phyloP scores from a whole-genome alignment of 768 basidiomycete genomes.

The Phylloporus sp. region DNA sequence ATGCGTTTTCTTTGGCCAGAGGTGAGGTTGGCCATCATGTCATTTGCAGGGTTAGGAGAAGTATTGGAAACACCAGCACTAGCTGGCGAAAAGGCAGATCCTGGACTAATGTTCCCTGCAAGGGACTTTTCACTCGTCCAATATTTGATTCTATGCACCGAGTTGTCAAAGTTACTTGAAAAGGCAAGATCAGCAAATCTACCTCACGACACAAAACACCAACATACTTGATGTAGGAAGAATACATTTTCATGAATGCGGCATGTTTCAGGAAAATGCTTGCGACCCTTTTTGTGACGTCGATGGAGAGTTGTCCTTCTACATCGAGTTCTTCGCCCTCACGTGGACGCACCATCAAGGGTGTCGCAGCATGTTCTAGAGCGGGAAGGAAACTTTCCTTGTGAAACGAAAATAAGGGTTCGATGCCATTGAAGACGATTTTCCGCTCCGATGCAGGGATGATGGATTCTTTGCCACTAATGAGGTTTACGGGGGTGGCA shows the following conservation, averaged over 20 bases:
- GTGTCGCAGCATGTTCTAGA: slow-evolving; percentile 71
- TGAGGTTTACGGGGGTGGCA: slow-evolving; percentile 60
- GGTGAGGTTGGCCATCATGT: slow-evolving; percentile 56
- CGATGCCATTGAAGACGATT: slow-evolving; percentile 88
- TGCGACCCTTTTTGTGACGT: slow-evolving; percentile 77
- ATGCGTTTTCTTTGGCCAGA: slow-evolving; percentile 86
- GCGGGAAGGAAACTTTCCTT: slow-evolving; percentile 89
- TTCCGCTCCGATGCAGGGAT: slow-evolving; percentile 84
- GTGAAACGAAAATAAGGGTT: slow-evolving; percentile 89
- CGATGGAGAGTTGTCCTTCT: slow-evolving; percentile 69
- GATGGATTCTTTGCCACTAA: slow-evolving; percentile 76
- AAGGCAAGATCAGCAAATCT: slow-evolving; percentile 9
- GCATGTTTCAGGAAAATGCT: slow-evolving; percentile 90
- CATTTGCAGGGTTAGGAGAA: slow-evolving; percentile 37
- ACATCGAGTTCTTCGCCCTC: slow-evolving; percentile 52
- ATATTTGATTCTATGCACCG: slow-evolving; percentile 79
- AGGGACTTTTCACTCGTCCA: slow-evolving; percentile 68
- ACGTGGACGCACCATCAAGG: slow-evolving; percentile 51
- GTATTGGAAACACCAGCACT: slow-evolving; percentile 57
- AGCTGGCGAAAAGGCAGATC: slow-evolving; percentile 43
- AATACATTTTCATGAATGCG: slow-evolving; percentile 99
- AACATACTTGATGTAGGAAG: slow-evolving; percentile 92
- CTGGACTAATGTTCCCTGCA: slow-evolving; percentile 37
- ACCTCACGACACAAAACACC: slow-evolving; percentile 2
- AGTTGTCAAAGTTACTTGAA: slow-evolving; percentile 88